Evolutionary conservation across 768 basidiomycete genomes (phyloP).

Genomic region (Sporobolomyces phaffii): DNA sequence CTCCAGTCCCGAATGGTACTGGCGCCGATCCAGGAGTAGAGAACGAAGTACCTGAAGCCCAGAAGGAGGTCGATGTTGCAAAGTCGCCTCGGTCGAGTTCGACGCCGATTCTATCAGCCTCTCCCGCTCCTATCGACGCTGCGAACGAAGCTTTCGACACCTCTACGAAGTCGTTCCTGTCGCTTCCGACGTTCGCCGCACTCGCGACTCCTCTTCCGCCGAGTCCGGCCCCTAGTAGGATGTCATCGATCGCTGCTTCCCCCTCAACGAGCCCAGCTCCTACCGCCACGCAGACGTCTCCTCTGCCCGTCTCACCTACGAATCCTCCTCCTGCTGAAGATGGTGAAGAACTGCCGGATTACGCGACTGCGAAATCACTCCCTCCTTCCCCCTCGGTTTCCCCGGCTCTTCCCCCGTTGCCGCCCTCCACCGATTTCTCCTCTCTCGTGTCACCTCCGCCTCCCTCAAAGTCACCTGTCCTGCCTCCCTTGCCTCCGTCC

Average conservation of each 20-base stretch:
- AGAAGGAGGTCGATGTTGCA: too few relatives aligned
- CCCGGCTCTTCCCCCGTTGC: neutral
- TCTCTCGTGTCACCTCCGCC: neutral
- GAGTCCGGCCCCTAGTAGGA: neutral
- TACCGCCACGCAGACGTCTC: neutral
- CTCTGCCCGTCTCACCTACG: neutral
- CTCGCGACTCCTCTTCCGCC: slow-evolving; percentile 5
- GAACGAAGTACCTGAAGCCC: too few relatives aligned
- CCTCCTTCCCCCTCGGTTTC: slow-evolving; percentile 4
- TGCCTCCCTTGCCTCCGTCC: neutral
- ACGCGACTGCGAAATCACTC: neutral
- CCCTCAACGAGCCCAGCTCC: neutral
- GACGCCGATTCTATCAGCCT: too few relatives aligned
- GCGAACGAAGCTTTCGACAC: neutral
- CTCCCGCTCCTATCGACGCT: neutral
- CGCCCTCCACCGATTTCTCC: neutral
- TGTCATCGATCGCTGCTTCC: neutral
- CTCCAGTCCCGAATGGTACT: too few relatives aligned
- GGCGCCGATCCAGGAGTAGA: too few relatives aligned
- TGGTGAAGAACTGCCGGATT: neutral
- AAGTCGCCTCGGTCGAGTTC: too few relatives aligned
- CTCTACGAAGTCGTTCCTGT: neutral
- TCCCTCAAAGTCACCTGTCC: neutral
- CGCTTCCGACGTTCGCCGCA: neutral
- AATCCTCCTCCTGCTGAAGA: too few relatives aligned